Base-by-base conservation (phyloP, 2,329 filamentous ascomycete species). In the Trichoderma brevicompactum region DNA sequence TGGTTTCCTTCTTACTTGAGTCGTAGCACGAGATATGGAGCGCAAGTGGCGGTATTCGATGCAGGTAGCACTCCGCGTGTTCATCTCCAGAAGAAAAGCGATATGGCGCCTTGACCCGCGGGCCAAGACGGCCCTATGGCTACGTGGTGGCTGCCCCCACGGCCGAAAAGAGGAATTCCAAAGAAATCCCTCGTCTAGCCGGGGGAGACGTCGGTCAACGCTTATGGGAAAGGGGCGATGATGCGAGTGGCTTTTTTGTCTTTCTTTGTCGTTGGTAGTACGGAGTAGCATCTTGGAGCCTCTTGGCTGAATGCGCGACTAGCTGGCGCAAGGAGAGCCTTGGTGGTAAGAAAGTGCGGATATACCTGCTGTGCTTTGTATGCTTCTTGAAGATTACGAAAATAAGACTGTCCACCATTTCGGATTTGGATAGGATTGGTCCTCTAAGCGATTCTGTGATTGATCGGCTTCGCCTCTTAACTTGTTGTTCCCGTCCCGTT, bases 1-100 rank as follows among this genome's bases (percentile, higher is more conserved):
- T 63, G 60, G 49, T 28, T 46, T 44, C 48, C 48, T 63, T 54
- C 48, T 44, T 46, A 28, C 60, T 46, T 23, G 49, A 63, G 49
- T 28, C 40, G 49, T 54, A 52, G 49, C 13, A 15, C 38, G 5
- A 46, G 38, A 34, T 28, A 53, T 36, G 28, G 32, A 48, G 44
- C 17, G 41, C 56, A n/a, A 50, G 44, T 50, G 41, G 44, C 44
- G 56, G 56, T 50, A 60, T 50, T 50, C 28, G 13, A 8, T n/a
- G 13, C 15, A 32, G 48, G 48, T n/a, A 13, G 13, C n/a, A 50
- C 10, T 40, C 49, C 32, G 34, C 10, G 17, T 53, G 34, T 23
- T 53, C 34, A 36, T 13, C 7, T 6, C 19, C n/a, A 53, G n/a
- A 13, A 7, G n/a, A 38, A 17, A 38, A 10, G 49, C 50, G 34